phyloP scores from a whole-genome alignment of 2,329 filamentous ascomycete genomes.

The Claviceps quebecensis region DNA sequence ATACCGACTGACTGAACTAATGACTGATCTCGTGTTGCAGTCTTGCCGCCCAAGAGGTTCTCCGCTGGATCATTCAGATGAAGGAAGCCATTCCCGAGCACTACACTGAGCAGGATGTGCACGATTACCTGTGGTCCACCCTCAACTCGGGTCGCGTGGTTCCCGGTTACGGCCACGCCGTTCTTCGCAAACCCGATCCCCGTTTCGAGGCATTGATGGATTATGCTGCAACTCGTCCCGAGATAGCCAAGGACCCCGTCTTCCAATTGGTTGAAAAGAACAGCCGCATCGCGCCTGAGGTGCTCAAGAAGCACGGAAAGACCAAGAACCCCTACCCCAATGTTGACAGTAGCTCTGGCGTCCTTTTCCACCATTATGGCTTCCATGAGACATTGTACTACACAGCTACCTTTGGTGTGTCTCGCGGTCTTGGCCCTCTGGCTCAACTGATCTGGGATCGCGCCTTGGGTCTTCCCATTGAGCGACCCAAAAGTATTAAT shows the following conservation, averaged over 20 bases:
- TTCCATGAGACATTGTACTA: conserved; percentile 98
- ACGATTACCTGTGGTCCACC: conserved; percentile 81
- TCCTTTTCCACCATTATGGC: conserved; percentile 95
- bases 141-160: conserved; percentile 90
- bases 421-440: conserved; percentile 66
- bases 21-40: conserved; percentile 20
- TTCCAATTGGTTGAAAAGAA: conserved; percentile 93
- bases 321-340: conserved; percentile 97
- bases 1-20: not conserved
- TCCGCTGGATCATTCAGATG: conserved; percentile 96
- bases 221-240: conserved; percentile 72
- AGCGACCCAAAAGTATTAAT: conserved; percentile 96
- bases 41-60: conserved; percentile 88
- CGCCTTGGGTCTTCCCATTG: conserved; percentile 84
- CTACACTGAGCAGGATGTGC: conserved; percentile 71
- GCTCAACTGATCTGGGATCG: conserved; percentile 95
- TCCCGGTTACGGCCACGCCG: conserved; percentile 88
- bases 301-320: conserved; percentile 92
- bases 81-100: conserved; percentile 67
- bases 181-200: conserved; percentile 91
- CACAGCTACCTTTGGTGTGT: conserved; percentile 57
- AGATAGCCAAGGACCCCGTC: conserved; percentile 75
- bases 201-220: conserved; percentile 95
- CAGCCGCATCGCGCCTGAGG: conserved; percentile 76
- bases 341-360: conserved; percentile 84